Base-by-base conservation (phyloP, 1,139 yeast species). In the Debaryomyces robertsiae region DNA sequence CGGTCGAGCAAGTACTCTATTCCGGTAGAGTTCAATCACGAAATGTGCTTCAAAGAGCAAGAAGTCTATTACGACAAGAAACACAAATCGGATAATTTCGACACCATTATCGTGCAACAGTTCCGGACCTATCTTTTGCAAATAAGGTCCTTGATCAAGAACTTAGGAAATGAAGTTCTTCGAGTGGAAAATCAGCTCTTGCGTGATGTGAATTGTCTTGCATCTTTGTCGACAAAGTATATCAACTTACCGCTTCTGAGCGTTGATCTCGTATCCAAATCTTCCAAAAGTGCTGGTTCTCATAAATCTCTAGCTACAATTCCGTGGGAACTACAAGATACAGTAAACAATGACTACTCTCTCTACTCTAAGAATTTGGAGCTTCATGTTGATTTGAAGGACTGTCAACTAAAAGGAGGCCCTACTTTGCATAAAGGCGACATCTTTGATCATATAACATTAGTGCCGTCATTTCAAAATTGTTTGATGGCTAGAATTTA, bases 401-500 rank as follows among this genome's bases (percentile, higher is more conserved):
- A 54, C 14, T 58, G 65, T 39, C 54, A 50, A 34, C 47, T 65
- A 19, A 67, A 66, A 46, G 22, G n/a, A n/a, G 59, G 59, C 4
- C 48, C 48, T 16, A 49, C 46, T 7, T 47, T 49, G 24, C 24
- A 15, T 25, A 9, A 10, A 16, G 38, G 38, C 7, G 55, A 55
- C 24, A 65, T 66, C 30, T 63, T 56, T 45, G 70, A 54, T 43
- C 49, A 46, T 41, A 53, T 62, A 39, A 75, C 83, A 0, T 58
- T 81, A 45, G 71, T 79, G 2, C 86, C 86, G 1, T 73, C 69
- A 45, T 77, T 79, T 55, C 85, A 81, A 53, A 71, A 71, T 34
- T 81, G 86, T 54, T 57, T 74, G 36, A 64, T 78, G 41, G 69
- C 81, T 6, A 64, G 86, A 47, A 54, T 77, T 33, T 79, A 81